Evolutionary conservation across 2,329 filamentous ascomycete species (phyloP).

Genomic region (Cladophialophora chaetospira): DNA sequence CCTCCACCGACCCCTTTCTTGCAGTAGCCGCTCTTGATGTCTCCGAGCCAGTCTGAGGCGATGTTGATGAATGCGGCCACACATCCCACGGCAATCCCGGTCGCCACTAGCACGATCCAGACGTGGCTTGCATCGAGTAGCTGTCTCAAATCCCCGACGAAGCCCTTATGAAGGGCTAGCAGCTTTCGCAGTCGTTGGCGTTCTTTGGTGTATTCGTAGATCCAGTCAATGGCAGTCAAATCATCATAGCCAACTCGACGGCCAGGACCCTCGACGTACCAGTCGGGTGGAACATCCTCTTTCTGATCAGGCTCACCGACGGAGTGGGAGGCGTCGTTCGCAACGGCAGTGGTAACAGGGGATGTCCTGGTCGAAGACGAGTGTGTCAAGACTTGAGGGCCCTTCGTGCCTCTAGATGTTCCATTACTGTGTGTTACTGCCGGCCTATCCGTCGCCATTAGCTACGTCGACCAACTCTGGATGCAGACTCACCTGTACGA

Average conservation of each 20-base stretch:
- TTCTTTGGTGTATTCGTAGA: slow-evolving; percentile 97
- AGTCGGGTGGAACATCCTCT: slow-evolving; percentile 61
- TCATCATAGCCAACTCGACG: slow-evolving; percentile 93
- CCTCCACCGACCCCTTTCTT: slow-evolving; percentile 74
- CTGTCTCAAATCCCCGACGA: slow-evolving; percentile 72
- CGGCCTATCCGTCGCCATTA: too few relatives aligned
- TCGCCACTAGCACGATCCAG: slow-evolving; percentile 85
- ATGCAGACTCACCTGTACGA: background rate
- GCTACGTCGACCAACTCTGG: too few relatives aligned
- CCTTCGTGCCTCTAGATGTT: too few relatives aligned
- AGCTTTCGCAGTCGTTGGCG: slow-evolving; percentile 81
- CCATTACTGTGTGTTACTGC: too few relatives aligned
- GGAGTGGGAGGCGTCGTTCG: background rate
- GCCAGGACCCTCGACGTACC: slow-evolving; percentile 87
- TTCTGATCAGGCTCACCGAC: slow-evolving; percentile 34
- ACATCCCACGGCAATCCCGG: slow-evolving; percentile 78
- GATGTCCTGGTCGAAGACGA: background rate
- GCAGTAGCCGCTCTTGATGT: slow-evolving; percentile 89
- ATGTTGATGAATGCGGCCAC: slow-evolving; percentile 90
- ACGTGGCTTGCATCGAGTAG: slow-evolving; percentile 84
- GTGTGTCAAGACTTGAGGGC: background rate
- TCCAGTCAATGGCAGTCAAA: slow-evolving; percentile 98
- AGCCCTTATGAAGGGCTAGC: slow-evolving; percentile 63
- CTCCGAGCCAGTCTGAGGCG: slow-evolving; percentile 87
- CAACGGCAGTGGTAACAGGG: background rate